Evolutionary conservation across 2,329 filamentous ascomycete species (phyloP).

Genomic region (Xylaria arbuscula): DNA sequence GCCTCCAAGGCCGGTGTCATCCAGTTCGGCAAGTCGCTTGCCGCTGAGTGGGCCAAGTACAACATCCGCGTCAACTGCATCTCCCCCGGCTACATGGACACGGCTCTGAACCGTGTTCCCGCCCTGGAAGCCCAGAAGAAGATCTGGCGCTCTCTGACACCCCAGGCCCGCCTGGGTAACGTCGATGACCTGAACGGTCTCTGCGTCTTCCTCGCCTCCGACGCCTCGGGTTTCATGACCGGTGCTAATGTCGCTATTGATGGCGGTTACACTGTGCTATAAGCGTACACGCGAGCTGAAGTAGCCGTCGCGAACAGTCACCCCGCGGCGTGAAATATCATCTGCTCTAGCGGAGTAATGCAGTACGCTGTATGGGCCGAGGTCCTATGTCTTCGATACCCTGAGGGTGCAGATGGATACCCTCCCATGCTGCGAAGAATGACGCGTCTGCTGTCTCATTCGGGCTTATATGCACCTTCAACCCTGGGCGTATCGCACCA

Average conservation of each 20-base stretch:
- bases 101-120: constrained; percentile 80
- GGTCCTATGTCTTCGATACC: neutral
- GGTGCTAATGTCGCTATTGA: constrained; percentile 79
- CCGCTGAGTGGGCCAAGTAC: constrained; percentile 86
- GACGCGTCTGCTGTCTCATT: neutral
- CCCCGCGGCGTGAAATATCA: neutral
- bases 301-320: neutral
- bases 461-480: neutral
- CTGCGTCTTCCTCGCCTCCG: constrained; percentile 79
- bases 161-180: constrained; percentile 76
- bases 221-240: constrained; percentile 81
- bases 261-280: constrained; percentile 74
- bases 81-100: constrained; percentile 89
- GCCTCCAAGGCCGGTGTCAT: constrained; percentile 84
- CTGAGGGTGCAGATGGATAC: neutral
- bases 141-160: constrained; percentile 80
- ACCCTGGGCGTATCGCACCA: neutral
- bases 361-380: neutral
- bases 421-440: neutral
- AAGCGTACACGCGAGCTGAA: constrained; percentile 42
- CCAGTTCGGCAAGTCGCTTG: constrained; percentile 82
- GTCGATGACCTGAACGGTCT: constrained; percentile 83
- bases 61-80: constrained; percentile 86
- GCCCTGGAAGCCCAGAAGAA: constrained; percentile 84
- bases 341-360: neutral